phyloP scores from a whole-genome alignment of 2,329 filamentous ascomycete species.

The Nemania sp. region DNA sequence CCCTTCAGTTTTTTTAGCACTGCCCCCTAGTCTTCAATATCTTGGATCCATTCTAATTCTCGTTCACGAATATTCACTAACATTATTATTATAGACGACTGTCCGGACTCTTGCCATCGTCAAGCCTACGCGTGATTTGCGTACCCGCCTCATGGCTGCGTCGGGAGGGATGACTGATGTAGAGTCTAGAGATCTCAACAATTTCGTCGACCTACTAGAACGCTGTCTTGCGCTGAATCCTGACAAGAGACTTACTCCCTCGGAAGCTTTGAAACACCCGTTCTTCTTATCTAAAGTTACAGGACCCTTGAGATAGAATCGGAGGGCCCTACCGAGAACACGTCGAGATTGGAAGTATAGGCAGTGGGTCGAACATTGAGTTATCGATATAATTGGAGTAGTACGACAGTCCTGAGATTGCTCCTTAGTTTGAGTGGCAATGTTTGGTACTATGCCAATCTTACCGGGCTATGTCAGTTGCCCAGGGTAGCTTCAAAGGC shows the following conservation, averaged over 20 bases:
- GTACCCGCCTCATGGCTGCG: conserved; percentile 80
- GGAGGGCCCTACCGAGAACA: conserved; percentile 18
- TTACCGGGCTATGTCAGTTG: background rate
- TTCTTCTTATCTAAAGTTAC: conserved; percentile 72
- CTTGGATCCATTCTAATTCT: background rate
- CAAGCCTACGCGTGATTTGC: conserved; percentile 85
- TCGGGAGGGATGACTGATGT: conserved; percentile 78
- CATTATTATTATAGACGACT: conserved; percentile 64
- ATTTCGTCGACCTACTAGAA: conserved; percentile 89
- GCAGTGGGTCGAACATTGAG: conserved; percentile 18
- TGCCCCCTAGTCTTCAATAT: background rate
- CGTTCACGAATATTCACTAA: conserved; percentile 9
- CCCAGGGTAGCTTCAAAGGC: background rate
- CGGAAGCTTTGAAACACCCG: conserved; percentile 87
- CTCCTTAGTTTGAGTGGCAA: background rate
- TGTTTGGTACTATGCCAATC: background rate
- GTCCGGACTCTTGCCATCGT: conserved; percentile 75
- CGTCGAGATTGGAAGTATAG: conserved; percentile 8
- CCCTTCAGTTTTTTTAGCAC: background rate
- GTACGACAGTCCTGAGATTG: background rate
- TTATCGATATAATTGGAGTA: conserved; percentile 26
- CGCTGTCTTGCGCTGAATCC: conserved; percentile 90
- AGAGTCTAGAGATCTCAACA: conserved; percentile 81
- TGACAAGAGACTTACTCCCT: conserved; percentile 88
- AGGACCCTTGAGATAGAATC: conserved; percentile 34